phyloP scores from a whole-genome alignment of 129 eudicot genomes.

The Arctium lappa region DNA sequence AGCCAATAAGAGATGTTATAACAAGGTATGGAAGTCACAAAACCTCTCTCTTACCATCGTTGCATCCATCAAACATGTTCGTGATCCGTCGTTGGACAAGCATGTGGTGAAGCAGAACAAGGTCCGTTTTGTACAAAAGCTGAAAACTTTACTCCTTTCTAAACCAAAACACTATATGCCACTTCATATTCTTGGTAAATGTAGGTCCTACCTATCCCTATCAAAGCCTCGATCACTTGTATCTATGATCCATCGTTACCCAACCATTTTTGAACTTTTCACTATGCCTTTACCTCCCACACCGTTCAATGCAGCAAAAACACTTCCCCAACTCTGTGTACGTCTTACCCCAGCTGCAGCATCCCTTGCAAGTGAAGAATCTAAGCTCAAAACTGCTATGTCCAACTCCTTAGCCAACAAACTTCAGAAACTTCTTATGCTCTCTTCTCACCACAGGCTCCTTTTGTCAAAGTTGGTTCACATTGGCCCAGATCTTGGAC shows the following conservation, averaged over 20 bases:
- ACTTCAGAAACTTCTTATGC: constrained; percentile 87
- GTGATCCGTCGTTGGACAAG: constrained; percentile 68
- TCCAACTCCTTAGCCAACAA: constrained; percentile 50
- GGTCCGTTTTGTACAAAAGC: constrained; percentile 84
- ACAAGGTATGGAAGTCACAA: constrained; percentile 9
- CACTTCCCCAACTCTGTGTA: constrained; percentile 74
- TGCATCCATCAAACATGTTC: constrained; percentile 56
- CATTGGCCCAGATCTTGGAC: constrained; percentile 89
- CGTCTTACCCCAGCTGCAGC: constrained; percentile 89
- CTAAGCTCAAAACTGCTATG: constrained; percentile 45
- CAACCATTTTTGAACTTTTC: constrained; percentile 82
- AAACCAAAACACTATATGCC: constrained; percentile 87
- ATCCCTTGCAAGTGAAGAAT: constrained; percentile 62
- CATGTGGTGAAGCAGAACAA: constrained; percentile 82
- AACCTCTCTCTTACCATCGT: constrained; percentile 11
- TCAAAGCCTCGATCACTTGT: constrained; percentile 69
- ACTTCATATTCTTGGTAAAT: constrained; percentile 60
- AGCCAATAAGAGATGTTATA: constrained; percentile 2
- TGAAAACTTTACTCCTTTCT: constrained; percentile 74
- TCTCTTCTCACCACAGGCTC: constrained; percentile 67
- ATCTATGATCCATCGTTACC: constrained; percentile 83
- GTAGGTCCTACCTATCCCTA: constrained; percentile 63
- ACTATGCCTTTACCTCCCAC: constrained; percentile 63
- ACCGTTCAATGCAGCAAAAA: constrained; percentile 66
- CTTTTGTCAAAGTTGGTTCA: constrained; percentile 78